Evolutionary conservation across 495 filamentous ascomycete genomes (phyloP), one percentile per base, ranked within the genome.

Genomic region (Eremomyces bilateralis): DNA sequence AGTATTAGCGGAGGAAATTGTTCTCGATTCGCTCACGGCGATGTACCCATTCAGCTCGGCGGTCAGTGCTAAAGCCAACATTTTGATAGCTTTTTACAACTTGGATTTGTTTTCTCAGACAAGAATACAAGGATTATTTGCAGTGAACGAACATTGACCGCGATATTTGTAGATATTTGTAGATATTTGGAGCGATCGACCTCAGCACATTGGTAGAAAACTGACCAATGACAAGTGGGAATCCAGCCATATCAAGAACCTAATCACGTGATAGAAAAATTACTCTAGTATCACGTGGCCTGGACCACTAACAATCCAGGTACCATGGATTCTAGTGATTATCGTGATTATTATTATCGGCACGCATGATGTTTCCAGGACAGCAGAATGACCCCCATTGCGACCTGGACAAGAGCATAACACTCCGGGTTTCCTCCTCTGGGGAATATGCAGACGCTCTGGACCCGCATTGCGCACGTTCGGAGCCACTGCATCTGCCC

Each of bases 11-110:
- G 25, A 41, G 35, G 31, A 40, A 45, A 34, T 46, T 19, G 27
- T 22, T 21, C 21, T 12, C 15, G 29, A 38, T 8, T 20, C n/a
- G 8, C 6, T 22, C 22, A 13, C 47, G 35, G 13, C 11, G 42
- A 60, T 68, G 47, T 57, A 72, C 68, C 83, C 83, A 20, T 65
- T 62, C 28, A 93, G 51, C 42, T 93, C 81, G 3, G 83, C 83
- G 13, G 67, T 76, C 6, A 93, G 61, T 16, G 69, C 64, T 5
- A 93, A 65, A 34, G 76, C 76, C 41, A 80, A 66, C 80, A 93
- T 91, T 15, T 47, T 64, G 46, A 37, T 8, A 35, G 5, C 20
- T 22, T 35, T 11, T 8, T 16, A 35, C 12, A 22, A 10, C 20
- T 20, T 5, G 16, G n/a, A n/a, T n/a, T n/a, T n/a, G n/a, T n/a